Conservation (phyloP, 2,329 filamentous ascomycete genomes). For the Nothopassalora personata region DNA sequence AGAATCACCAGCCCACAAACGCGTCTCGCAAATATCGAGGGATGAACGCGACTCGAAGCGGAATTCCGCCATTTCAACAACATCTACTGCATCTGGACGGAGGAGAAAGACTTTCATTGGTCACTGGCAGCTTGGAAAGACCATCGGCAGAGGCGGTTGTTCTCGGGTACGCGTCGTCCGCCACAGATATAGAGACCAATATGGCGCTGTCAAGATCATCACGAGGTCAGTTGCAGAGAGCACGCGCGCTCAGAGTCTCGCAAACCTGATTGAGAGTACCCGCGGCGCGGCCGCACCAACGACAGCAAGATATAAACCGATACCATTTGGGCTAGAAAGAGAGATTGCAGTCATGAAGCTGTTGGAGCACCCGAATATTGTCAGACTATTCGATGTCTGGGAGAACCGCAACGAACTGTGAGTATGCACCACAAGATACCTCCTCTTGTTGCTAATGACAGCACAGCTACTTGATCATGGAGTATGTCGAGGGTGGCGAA, state of each 20-base stretch:
- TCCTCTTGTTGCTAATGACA: constrained; percentile 15
- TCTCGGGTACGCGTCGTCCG: constrained; percentile 81
- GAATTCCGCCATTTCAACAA: constrained; percentile 50
- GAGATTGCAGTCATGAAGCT: constrained; percentile 97
- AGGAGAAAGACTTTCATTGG: constrained; percentile 68
- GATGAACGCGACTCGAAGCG: constrained; percentile 47
- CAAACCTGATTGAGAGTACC: constrained; percentile 71
- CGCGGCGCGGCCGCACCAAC: constrained; percentile 33
- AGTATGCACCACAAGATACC: constrained; percentile 33
- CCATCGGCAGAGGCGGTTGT: constrained; percentile 82
- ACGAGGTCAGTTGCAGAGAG: constrained; percentile 72
- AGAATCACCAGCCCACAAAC: constrained; percentile 45
- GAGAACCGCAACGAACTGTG: constrained; percentile 94
- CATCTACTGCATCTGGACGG: constrained; percentile 49
- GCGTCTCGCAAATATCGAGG: constrained; percentile 46
- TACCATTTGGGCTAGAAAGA: constrained; percentile 79
- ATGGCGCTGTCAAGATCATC: constrained; percentile 92
- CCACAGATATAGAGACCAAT: constrained; percentile 63
- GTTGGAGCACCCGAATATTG: constrained; percentile 90
- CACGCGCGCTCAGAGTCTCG: constrained; percentile 79
- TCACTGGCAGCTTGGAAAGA: constrained; percentile 87
- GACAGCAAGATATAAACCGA: constrained; percentile 30
- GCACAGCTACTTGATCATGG: constrained; percentile 81
- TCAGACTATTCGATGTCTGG: constrained; percentile 94
- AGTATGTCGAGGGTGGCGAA: constrained; percentile 81